Evolutionary conservation across 495 filamentous ascomycete species (phyloP), one percentile per base, ranked within the genome.

Genomic region (Chaetomium tenue): DNA sequence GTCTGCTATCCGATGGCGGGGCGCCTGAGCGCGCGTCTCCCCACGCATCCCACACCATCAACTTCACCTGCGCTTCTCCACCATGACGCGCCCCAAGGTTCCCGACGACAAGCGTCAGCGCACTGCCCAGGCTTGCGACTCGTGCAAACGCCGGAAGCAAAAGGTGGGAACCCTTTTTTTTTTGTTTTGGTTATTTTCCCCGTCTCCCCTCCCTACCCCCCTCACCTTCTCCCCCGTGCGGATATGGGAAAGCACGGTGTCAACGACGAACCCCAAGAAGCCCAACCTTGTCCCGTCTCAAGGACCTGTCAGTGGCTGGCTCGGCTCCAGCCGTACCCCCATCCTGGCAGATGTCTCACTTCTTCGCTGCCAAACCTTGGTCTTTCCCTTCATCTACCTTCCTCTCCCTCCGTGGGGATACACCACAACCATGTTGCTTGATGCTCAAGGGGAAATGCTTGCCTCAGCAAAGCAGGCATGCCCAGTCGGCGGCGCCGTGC

Each of bases 121-220:
- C 59, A 87, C 83, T 64, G 85, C 85, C 46, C 83, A 84, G 62
- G 89, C 89, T 44, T 92, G 89, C 74, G 87, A 91, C 67, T 88
- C 84, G 69, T 92, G 89, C 78, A 92, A 91, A 78, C 80, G 87
- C 60, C 83, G 89, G 68, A 91, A 91, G 76, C 88, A 91, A 76
- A 91, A 91, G 80, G 85, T 86, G 66, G 76, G 83, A 25, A 15
- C 51, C 33, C 9, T 37, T 12, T 37, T 37, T 26, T 5, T 76
- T 56, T 58, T 26, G 47, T 58, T 66, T 68, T 58, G n/a, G n/a
- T n/a, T 40, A 52, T 37, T 12, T 7, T 64, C 56, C 55, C 39
- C 54, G 13, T 63, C 63, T 71, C 58, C 40, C 16, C 58, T 58
- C 62, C 26, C 48, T 58, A 6, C 51, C 51, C 51, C 60, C 39